These are phyloP conservation scores for Cystobasidium tubakii DNA, from an alignment of 768 basidiomycete genomes.

Conservation along the genomic window DNA sequence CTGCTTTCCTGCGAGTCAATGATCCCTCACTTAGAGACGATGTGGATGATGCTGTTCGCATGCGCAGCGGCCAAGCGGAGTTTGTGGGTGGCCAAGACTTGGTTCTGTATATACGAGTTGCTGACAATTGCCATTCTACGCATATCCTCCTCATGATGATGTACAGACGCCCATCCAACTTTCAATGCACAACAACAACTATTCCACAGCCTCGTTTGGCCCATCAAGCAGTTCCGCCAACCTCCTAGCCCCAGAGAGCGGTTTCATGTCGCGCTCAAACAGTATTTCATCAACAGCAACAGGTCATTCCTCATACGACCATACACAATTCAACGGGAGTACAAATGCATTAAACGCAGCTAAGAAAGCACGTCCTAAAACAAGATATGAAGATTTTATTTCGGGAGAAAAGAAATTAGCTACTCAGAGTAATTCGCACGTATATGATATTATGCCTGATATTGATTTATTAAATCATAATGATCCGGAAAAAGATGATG, in stretches of 20 bases:
- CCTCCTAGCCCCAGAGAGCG: conserved; percentile 7
- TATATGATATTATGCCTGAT: conserved; percentile 31
- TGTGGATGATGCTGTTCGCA: conserved; percentile 16
- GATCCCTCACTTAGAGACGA: background rate
- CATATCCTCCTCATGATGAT: too few species aligned
- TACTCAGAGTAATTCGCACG: background rate
- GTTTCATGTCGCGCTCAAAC: conserved; percentile 4
- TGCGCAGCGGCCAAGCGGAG: conserved; percentile 18
- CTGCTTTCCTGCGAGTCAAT: conserved; percentile 17
- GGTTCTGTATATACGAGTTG: too few species aligned
- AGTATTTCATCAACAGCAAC: conserved; percentile 16
- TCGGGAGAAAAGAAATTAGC: conserved; percentile 8
- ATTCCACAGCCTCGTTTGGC: conserved; percentile 11
- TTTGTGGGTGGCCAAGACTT: conserved; percentile 30
- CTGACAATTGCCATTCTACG: too few species aligned
- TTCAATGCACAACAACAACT: conserved; percentile 11
- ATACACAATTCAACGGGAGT: background rate
- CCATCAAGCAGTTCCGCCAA: conserved; percentile 22
- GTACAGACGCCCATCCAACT: conserved; percentile 23
- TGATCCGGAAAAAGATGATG: conserved; percentile 33
- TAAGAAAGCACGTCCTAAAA: conserved; percentile 22
- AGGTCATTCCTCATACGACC: conserved; percentile 9
- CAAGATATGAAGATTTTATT: conserved; percentile 30
- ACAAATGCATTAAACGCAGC: conserved; percentile 14
- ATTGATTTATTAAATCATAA: conserved; percentile 15